Conservation (phyloP, 2,329 filamentous ascomycete species). For the Coniella lustricola region DNA sequence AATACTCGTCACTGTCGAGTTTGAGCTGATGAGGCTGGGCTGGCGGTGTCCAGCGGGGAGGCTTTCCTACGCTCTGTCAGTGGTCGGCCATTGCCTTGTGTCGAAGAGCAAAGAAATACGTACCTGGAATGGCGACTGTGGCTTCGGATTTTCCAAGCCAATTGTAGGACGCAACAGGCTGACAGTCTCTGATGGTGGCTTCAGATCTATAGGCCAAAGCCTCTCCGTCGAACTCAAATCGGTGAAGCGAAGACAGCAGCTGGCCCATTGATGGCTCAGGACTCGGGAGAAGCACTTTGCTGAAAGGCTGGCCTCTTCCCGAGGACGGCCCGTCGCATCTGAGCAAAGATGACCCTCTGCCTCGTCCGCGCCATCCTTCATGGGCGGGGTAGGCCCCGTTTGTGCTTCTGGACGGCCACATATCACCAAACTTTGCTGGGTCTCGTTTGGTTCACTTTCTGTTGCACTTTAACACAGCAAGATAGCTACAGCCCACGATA, state of each 20-base stretch:
- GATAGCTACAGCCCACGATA: no score
- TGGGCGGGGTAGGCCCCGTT: neutral
- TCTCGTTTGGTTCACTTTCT: no score
- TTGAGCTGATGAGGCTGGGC: conserved; percentile 25
- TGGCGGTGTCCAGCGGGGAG: conserved; percentile 42
- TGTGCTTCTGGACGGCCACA: neutral
- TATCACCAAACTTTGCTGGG: neutral
- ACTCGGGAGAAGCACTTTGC: neutral
- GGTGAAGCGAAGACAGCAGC: conserved; percentile 15
- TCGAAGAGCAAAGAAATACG: neutral
- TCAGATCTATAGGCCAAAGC: conserved; percentile 12
- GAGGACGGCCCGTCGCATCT: neutral
- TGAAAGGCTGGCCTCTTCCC: neutral
- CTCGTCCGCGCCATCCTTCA: neutral
- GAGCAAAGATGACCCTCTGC: neutral
- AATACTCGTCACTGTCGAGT: conserved; percentile 43
- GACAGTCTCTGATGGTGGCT: conserved; percentile 21
- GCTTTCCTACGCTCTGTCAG: conserved; percentile 33
- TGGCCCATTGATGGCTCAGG: conserved; percentile 19
- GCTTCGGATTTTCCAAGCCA: conserved; percentile 25
- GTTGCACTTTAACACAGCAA: no score
- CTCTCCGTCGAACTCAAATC: conserved; percentile 16
- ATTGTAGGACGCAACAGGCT: conserved; percentile 29
- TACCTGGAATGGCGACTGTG: conserved; percentile 29
- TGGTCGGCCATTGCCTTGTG: neutral